phyloP scores from a whole-genome alignment of 2,329 filamentous ascomycete species.

The Neurospora sp. region DNA sequence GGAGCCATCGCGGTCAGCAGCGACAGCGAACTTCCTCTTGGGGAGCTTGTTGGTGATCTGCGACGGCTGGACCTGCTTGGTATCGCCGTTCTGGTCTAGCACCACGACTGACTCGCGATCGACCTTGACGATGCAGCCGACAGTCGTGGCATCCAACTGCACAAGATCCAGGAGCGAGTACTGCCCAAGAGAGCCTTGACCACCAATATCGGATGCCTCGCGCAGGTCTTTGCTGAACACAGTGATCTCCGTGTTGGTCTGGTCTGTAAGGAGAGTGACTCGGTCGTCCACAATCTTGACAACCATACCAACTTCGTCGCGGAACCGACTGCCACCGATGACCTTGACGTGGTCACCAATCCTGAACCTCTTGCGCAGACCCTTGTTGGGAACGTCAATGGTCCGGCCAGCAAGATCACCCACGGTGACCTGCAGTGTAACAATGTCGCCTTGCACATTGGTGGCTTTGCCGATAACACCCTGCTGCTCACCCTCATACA shows the following conservation, averaged over 20 bases:
- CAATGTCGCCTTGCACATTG: slow-evolving; percentile 83
- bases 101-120: slow-evolving; percentile 87
- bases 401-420: slow-evolving; percentile 72
- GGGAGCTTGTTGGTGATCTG: slow-evolving; percentile 86
- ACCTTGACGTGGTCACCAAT: slow-evolving; percentile 98
- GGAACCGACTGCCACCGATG: slow-evolving; percentile 87
- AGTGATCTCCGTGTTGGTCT: slow-evolving; percentile 85
- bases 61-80: slow-evolving; percentile 74
- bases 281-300: slow-evolving; percentile 87
- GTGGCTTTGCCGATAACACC: slow-evolving; percentile 79
- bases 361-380: slow-evolving; percentile 83
- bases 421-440: slow-evolving; percentile 75
- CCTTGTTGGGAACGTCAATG: slow-evolving; percentile 88
- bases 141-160: slow-evolving; percentile 84
- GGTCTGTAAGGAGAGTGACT: slow-evolving; percentile 87
- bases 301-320: slow-evolving; percentile 94
- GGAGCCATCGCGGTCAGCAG: slow-evolving; percentile 84
- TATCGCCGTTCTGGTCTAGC: slow-evolving; percentile 80
- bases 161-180: slow-evolving; percentile 90
- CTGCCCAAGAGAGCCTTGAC: slow-evolving; percentile 73
- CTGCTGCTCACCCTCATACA: slow-evolving; percentile 90
- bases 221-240: slow-evolving; percentile 97
- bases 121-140: slow-evolving; percentile 88
- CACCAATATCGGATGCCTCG: slow-evolving; percentile 85
- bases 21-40: slow-evolving; percentile 72